Evolutionary conservation across 2,329 filamentous ascomycete genomes (phyloP).

Genomic region (Pestalotiopsis sp.): DNA sequence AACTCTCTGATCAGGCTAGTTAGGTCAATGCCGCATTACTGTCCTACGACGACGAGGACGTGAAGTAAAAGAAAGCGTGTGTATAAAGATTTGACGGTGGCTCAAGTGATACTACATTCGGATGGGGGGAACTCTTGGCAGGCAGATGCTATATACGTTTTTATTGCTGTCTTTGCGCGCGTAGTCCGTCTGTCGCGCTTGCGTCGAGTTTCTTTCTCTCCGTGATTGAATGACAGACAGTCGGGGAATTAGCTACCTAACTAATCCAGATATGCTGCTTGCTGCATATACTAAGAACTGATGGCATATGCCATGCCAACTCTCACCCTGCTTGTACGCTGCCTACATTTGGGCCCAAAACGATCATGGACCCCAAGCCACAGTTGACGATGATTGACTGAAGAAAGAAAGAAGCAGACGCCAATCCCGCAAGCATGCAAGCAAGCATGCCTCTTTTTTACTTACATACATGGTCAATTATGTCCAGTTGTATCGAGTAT

Average conservation of each 20-base stretch:
- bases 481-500: background rate
- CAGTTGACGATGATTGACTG: background rate
- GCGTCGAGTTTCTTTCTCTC: background rate
- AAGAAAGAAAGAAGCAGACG: background rate
- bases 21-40: background rate
- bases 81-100: background rate
- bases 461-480: background rate
- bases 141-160: background rate
- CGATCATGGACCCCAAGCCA: background rate
- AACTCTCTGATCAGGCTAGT: background rate
- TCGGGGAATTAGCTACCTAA: too few relatives aligned
- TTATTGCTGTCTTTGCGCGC: background rate
- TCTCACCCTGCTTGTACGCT: too few relatives aligned
- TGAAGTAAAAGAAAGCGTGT: too few relatives aligned
- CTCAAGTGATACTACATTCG: background rate
- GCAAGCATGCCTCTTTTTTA: background rate
- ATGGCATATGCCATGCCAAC: too few relatives aligned
- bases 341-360: too few relatives aligned
- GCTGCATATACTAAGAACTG: too few relatives aligned
- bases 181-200: slow-evolving; percentile 5
- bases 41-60: background rate
- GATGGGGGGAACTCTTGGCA: background rate
- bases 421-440: background rate
- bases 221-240: too few relatives aligned
- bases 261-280: too few relatives aligned